phyloP scores from a whole-genome alignment of 2,329 filamentous ascomycete genomes.

The Lasiodiplodia sp. region DNA sequence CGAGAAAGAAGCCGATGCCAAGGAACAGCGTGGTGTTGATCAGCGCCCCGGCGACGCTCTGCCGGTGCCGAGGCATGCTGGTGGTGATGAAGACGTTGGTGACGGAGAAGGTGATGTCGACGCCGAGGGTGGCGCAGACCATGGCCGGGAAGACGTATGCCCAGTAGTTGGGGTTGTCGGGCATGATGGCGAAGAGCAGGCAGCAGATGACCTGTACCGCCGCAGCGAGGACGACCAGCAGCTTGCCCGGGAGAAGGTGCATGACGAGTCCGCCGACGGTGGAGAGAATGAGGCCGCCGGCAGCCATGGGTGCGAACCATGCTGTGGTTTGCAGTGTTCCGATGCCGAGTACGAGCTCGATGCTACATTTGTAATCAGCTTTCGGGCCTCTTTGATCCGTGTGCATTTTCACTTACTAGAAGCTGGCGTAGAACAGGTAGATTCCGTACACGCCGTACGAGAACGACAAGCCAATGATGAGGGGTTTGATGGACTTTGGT shows the following conservation, averaged over 20 bases:
- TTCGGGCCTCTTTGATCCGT: slow-evolving; percentile 31
- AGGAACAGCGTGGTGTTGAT: slow-evolving; percentile 47
- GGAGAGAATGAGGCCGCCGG: slow-evolving; percentile 72
- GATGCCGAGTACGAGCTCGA: slow-evolving; percentile 57
- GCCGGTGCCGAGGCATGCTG: slow-evolving; percentile 66
- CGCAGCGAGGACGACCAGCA: slow-evolving; percentile 68
- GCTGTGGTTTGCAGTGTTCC: slow-evolving; percentile 65
- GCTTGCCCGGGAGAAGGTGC: slow-evolving; percentile 64
- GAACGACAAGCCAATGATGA: slow-evolving; percentile 53
- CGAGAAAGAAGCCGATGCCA: slow-evolving; percentile 46
- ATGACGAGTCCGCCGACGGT: slow-evolving; percentile 70
- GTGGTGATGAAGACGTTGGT: slow-evolving; percentile 79
- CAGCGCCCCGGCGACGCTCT: slow-evolving; percentile 46
- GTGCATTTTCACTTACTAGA: slow-evolving; percentile 35
- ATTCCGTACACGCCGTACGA: slow-evolving; percentile 48
- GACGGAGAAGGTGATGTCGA: slow-evolving; percentile 78
- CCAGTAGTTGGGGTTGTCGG: slow-evolving; percentile 65
- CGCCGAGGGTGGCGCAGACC: slow-evolving; percentile 74
- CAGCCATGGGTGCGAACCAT: slow-evolving; percentile 72
- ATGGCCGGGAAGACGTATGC: slow-evolving; percentile 75
- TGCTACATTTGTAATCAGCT: slow-evolving; percentile 49
- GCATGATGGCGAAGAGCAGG: slow-evolving; percentile 66
- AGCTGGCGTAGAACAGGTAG: slow-evolving; percentile 48
- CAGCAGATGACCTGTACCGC: slow-evolving; percentile 64
- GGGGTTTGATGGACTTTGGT: slow-evolving; percentile 68